Evolutionary conservation across 2,329 filamentous ascomycete species (phyloP), one percentile per base, ranked within the genome.

Genomic region (Claviceps quebecensis): DNA sequence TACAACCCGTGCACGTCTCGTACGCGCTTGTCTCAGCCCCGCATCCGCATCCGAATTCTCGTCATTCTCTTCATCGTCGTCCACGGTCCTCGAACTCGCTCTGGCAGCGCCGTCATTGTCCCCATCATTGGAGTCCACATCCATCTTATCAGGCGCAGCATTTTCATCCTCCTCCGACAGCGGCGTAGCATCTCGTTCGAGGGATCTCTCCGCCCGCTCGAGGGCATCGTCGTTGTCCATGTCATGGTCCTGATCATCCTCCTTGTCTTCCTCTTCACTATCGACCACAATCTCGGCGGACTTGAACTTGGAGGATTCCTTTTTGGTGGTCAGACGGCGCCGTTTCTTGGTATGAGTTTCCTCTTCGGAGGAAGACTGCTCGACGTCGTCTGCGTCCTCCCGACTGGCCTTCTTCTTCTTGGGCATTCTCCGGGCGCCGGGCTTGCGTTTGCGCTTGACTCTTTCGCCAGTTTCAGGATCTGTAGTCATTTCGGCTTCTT

Each of bases 391-490:
- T n/a, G 70, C 73, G 19, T 67, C 68, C 14, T 65, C 64, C 7
- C 60, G 64, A 2, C 64, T 64, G 40, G 54, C 67, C 67, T 61
- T 69, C 68, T 61, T 69, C 72, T 81, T 81, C 79, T 85, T 86
- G 29, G 51, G 46, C 13, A 59, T 48, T 59, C 65, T 58, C 65
- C 66, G 72, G 29, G 71, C 65, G 62, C 72, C 71, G 11, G 69
- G 59, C 68, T 70, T 83, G 67, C 84, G 86, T 74, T 89, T 90
- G 54, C 86, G 77, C 72, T 87, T 88, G 51, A 87, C 75, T 63
- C 81, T 83, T 48, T 93, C 86, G 38, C 87, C 88, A 3, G 86
- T 91, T 67, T 94, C 88, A 37, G 75, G 78, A 62, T 94, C 88
- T 0, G 81, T 86, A 0, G 86, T 93, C 67, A 86, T 77, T 61